Evolutionary conservation across 768 basidiomycete species (phyloP), one percentile per base, ranked within the genome.

Genomic region (Roridomyces roridus): DNA sequence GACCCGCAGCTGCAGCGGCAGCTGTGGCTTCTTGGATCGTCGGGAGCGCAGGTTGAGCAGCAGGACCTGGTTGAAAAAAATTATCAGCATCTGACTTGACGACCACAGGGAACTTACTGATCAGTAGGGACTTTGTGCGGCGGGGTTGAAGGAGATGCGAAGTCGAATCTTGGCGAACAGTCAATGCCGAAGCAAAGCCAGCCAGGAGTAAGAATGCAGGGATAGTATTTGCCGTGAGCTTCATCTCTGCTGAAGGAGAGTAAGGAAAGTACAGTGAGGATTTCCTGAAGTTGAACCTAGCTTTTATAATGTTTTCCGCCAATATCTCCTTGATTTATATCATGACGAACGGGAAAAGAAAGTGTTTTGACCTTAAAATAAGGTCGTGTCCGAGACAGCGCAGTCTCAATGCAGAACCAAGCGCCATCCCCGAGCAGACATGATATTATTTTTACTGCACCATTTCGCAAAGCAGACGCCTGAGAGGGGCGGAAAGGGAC

Each of bases 21-120:
- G 40, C 24, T 3, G 24, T 52, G 15, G 57, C 57, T 14, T 26
- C 50, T 3, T 51, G 5, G 9, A 29, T 23, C 8, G 50, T 52
- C 5, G 57, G 57, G 18, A 58, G 46, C 14, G 41, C 39, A 2
- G 57, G 57, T 25, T 42, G 39, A 6, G 57, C 57, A 41, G 17
- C 46, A 23, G 41, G 49, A 28, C 45, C 56, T 51, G 14, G 21
- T 25, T 29, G 2, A 23, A 34, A 20, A 28, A n/a, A 34, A 34
- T 15, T 10, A 3, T 51, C 1, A 51, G 44, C 23, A 17, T 34
- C 17, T 41, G 28, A 10, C 15, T 4, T 15, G 24, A 24, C 12
- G 25, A 1, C 26, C 14, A 20, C 15, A 3, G 17, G 17, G 20
- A 21, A 49, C 35, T 46, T 46, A 57, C 50, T 57, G 5, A 57